Evolutionary conservation across 2,329 filamentous ascomycete genomes (phyloP).

Genomic region (Exophiala viscosa): DNA sequence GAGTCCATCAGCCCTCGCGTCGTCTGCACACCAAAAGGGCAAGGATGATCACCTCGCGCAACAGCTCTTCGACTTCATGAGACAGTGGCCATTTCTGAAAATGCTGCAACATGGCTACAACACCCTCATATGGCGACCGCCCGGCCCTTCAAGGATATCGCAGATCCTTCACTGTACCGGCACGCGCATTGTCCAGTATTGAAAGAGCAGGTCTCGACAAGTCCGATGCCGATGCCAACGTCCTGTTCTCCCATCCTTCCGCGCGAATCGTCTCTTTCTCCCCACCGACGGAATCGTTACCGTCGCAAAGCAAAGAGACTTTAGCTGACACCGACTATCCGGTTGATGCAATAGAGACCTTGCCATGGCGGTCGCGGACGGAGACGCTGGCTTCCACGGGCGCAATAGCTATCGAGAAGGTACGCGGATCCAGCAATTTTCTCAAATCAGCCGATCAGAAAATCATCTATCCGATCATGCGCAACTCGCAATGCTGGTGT

Average conservation of each 20-base stretch:
- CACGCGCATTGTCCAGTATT: slow-evolving; percentile 23
- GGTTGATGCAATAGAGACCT: slow-evolving; percentile 56
- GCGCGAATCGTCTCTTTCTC: slow-evolving; percentile 68
- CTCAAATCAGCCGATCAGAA: slow-evolving; percentile 68
- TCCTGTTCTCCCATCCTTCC: slow-evolving; percentile 67
- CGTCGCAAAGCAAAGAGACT: slow-evolving; percentile 33
- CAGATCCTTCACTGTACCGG: slow-evolving; percentile 25
- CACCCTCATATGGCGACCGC: slow-evolving; percentile 25
- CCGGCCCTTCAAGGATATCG: slow-evolving; percentile 24
- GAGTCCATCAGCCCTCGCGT: too few relatives aligned
- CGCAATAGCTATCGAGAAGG: slow-evolving; percentile 76
- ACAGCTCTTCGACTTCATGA: neutral
- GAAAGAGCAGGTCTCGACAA: slow-evolving; percentile 25
- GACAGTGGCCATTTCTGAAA: slow-evolving; percentile 1
- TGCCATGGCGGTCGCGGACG: slow-evolving; percentile 70
- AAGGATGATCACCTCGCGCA: too few relatives aligned
- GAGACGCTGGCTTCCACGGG: slow-evolving; percentile 82
- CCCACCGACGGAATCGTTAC: slow-evolving; percentile 34
- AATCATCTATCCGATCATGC: slow-evolving; percentile 79
- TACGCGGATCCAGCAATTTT: slow-evolving; percentile 81
- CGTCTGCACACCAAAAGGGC: too few relatives aligned
- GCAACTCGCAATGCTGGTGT: slow-evolving; percentile 90
- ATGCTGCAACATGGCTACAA: slow-evolving; percentile 27
- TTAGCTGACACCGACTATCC: slow-evolving; percentile 48
- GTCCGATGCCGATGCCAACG: slow-evolving; percentile 34